Evolutionary conservation across 345 rosid species (phyloP).

Genomic region (Boechera divaricarpa): DNA sequence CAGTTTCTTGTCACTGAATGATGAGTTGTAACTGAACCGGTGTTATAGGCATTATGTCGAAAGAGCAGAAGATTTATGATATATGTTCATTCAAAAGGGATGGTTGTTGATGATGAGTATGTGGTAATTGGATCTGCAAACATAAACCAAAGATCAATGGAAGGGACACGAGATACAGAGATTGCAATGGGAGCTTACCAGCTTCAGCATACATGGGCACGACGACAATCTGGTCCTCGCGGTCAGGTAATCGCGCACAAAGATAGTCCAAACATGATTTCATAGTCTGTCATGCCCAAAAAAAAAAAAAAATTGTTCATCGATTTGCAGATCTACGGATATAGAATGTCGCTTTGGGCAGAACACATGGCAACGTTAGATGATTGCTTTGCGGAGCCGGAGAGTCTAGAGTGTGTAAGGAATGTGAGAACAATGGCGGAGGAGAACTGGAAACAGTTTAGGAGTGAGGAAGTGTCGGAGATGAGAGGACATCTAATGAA

Average conservation of each 20-base stretch:
- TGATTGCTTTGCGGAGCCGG: constrained; percentile 66
- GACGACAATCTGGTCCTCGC: constrained; percentile 59
- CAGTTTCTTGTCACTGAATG: too few relatives aligned
- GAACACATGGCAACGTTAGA: constrained; percentile 76
- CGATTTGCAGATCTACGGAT: constrained; percentile 70
- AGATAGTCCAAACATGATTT: constrained; percentile 4
- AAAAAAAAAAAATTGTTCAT: background rate
- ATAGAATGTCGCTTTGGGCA: constrained; percentile 97
- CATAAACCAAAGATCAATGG: too few relatives aligned
- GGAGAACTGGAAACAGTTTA: constrained; percentile 76
- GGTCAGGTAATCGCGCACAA: constrained; percentile 66
- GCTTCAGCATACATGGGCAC: constrained; percentile 89
- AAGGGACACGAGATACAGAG: constrained; percentile 47
- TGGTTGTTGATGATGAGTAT: too few relatives aligned
- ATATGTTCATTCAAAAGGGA: too few relatives aligned
- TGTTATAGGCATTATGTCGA: too few relatives aligned
- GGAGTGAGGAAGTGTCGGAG: constrained; percentile 66
- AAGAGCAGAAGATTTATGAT: too few relatives aligned
- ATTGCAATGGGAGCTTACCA: constrained; percentile 99
- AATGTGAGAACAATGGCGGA: constrained; percentile 64
- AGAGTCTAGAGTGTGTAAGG: constrained; percentile 81
- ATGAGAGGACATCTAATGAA: constrained; percentile 87
- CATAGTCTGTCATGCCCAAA: background rate
- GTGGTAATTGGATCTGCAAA: too few relatives aligned
- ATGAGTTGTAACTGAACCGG: too few relatives aligned